These are phyloP conservation scores for Alternaria conjuncta DNA, from an alignment of 2,329 filamentous ascomycete genomes.

Conservation along the genomic window DNA sequence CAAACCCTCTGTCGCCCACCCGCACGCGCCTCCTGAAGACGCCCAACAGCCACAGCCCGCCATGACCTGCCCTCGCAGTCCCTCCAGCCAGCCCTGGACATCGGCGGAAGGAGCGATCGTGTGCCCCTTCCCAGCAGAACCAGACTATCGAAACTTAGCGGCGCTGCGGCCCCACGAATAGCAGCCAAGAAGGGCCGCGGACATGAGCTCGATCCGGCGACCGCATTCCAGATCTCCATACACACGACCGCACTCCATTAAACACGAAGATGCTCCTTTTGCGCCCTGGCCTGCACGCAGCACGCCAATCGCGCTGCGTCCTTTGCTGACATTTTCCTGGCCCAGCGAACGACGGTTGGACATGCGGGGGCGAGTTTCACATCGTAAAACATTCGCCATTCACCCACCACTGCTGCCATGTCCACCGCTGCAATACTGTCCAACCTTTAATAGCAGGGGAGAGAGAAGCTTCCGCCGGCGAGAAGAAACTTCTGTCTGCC, in stretches of 20 bases:
- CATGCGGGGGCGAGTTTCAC: constrained; percentile 5
- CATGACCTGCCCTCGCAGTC: background rate
- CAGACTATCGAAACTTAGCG: constrained; percentile 18
- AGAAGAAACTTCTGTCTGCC: background rate
- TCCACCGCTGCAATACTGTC: background rate
- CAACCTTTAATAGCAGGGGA: background rate
- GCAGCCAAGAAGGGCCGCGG: constrained; percentile 1
- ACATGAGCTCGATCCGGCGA: constrained; percentile 2
- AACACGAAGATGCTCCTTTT: background rate
- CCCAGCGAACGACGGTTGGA: background rate
- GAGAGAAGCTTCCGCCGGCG: background rate
- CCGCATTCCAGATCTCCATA: constrained; percentile 1
- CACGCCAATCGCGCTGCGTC: background rate
- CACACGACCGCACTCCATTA: background rate
- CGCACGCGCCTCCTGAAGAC: background rate
- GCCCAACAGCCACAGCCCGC: background rate
- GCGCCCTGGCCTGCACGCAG: background rate
- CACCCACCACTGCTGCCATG: background rate
- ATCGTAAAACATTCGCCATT: background rate
- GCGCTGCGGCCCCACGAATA: constrained; percentile 6
- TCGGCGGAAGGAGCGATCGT: constrained; percentile 2
- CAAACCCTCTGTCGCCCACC: constrained; percentile 2
- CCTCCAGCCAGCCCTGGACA: background rate
- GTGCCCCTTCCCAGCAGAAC: constrained; percentile 1
- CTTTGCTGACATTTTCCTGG: background rate